Evolutionary conservation across 2,329 filamentous ascomycete genomes (phyloP).

Genomic region (Fusarium setosum): DNA sequence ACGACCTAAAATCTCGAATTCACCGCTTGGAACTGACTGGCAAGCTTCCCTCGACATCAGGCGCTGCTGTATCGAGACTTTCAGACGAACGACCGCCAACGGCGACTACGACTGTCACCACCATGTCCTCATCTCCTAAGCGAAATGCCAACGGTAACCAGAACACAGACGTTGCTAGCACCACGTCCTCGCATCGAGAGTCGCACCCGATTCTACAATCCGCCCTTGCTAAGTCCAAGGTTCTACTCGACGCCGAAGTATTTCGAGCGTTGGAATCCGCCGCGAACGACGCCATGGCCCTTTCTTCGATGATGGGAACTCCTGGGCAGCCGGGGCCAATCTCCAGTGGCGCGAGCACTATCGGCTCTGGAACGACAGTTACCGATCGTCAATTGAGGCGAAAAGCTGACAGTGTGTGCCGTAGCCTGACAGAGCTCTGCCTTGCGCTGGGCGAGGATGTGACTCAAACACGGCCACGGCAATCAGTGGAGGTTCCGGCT

Average conservation of each 20-base stretch:
- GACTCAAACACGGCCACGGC: slow-evolving; percentile 49
- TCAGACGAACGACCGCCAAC: slow-evolving; percentile 88
- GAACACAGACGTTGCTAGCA: slow-evolving; percentile 52
- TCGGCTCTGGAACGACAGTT: slow-evolving; percentile 64
- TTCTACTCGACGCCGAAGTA: slow-evolving; percentile 75
- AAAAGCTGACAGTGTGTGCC: slow-evolving; percentile 93
- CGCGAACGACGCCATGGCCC: slow-evolving; percentile 81
- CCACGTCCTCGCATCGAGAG: slow-evolving; percentile 61
- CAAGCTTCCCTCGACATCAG: slow-evolving; percentile 85
- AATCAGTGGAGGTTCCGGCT: slow-evolving; percentile 20
- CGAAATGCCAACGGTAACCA: slow-evolving; percentile 54
- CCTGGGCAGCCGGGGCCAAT: slow-evolving; percentile 76
- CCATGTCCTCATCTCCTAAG: slow-evolving; percentile 90
- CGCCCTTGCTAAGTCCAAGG: slow-evolving; percentile 82
- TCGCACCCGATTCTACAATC: slow-evolving; percentile 83
- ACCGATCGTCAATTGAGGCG: slow-evolving; percentile 88
- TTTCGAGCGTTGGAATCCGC: slow-evolving; percentile 85
- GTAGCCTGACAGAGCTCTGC: slow-evolving; percentile 91
- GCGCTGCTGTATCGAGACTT: slow-evolving; percentile 79
- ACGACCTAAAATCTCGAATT: slow-evolving; percentile 94
- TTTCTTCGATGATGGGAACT: slow-evolving; percentile 82
- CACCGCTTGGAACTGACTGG: slow-evolving; percentile 90
- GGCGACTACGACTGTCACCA: slow-evolving; percentile 90
- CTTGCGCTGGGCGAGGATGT: slow-evolving; percentile 79
- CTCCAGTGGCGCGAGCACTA: slow-evolving; percentile 73